A percentile compares a stretch with the other conserved stretches of the same genome.
These are phyloP conservation scores for Malus sieversii DNA, from an alignment of 306 rosid genomes.

Conservation along the genomic window DNA sequence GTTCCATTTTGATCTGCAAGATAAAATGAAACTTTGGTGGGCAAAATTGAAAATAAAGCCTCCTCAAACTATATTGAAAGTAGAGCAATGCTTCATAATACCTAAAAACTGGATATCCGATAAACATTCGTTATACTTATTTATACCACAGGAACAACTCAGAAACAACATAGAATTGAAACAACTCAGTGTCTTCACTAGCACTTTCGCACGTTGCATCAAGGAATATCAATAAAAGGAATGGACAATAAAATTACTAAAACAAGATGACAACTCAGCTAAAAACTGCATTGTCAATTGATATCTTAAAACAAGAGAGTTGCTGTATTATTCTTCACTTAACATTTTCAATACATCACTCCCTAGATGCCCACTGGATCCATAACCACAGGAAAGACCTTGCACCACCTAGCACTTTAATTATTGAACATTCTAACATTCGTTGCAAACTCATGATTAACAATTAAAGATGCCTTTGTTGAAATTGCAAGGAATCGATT, in stretches of 20 bases:
- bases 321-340: background rate
- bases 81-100: background rate
- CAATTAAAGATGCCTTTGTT: background rate
- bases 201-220: background rate
- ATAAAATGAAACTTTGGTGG: constrained; percentile 10
- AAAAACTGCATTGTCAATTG: background rate
- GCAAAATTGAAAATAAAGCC: background rate
- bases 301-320: background rate
- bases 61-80: background rate
- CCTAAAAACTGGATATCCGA: background rate
- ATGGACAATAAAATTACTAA: background rate
- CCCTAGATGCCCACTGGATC: background rate
- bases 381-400: background rate
- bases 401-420: background rate
- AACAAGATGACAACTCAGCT: background rate
- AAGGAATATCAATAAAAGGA: background rate
- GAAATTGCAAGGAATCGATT: background rate
- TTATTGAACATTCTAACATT: background rate
- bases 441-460: background rate
- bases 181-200: background rate
- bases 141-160: background rate
- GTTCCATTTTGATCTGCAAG: constrained; percentile 48
- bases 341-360: background rate
- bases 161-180: background rate
- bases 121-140: background rate